Conservation (phyloP, 768 basidiomycete species). For the Leucosporidium creatinivorum region DNA sequence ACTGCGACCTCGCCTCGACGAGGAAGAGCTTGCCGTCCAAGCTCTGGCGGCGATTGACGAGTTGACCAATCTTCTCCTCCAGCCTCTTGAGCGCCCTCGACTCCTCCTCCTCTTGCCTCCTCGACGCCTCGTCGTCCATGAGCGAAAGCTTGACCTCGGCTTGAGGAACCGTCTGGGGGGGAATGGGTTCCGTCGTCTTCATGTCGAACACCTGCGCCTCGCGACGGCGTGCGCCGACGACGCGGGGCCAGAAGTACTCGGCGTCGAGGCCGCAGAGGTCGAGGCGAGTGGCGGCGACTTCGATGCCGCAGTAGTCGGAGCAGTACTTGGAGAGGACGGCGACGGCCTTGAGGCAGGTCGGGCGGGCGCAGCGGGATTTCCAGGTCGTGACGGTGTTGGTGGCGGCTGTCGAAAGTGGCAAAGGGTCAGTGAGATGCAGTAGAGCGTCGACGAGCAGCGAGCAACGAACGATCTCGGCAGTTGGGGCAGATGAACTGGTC, state of each 20-base stretch:
- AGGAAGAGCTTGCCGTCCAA: slow-evolving; percentile 1
- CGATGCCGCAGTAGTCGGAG: slow-evolving; percentile 74
- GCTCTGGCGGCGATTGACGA: slow-evolving; percentile 35
- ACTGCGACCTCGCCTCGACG: slow-evolving; percentile 18
- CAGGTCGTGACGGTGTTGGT: slow-evolving; percentile 33
- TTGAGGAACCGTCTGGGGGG: not conserved
- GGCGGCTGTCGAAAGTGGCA: slow-evolving; percentile 12
- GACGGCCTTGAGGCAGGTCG: slow-evolving; percentile 67
- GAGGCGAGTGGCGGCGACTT: slow-evolving; percentile 46
- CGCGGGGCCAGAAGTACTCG: slow-evolving; percentile 60
- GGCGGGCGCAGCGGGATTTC: slow-evolving; percentile 43
- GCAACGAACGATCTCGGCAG: slow-evolving; percentile 61
- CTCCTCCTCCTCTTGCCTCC: slow-evolving; percentile 20
- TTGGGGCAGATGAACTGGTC: slow-evolving; percentile 86
- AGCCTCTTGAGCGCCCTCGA: slow-evolving; percentile 21
- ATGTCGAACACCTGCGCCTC: slow-evolving; percentile 56
- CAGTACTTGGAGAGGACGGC: slow-evolving; percentile 85
- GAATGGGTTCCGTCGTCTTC: not conserved
- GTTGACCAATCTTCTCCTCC: slow-evolving; percentile 52
- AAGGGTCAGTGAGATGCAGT: not conserved
- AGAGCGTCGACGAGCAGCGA: slow-evolving; percentile 51
- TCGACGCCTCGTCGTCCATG: slow-evolving; percentile 20
- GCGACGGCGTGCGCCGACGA: slow-evolving; percentile 60
- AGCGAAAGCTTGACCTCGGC: not conserved
- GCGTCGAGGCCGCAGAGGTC: slow-evolving; percentile 51